phyloP scores from a whole-genome alignment of 148 eudicot genomes.

The Vaccinium myrtillus region DNA sequence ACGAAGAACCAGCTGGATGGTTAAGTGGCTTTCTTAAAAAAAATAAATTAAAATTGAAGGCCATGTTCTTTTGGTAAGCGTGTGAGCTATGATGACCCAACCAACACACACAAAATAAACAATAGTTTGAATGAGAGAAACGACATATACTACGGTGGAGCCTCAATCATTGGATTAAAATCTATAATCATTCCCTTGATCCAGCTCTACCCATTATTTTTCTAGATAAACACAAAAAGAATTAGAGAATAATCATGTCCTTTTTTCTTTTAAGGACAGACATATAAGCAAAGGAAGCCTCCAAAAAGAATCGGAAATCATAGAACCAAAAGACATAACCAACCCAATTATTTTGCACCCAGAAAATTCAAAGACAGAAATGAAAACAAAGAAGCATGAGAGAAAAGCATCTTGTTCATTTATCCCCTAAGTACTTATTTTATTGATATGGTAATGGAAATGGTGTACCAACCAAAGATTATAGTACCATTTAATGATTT shows the following conservation, averaged over 20 bases:
- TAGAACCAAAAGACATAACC: not conserved
- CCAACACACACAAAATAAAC: not conserved
- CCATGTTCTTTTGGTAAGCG: not conserved
- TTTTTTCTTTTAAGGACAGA: not conserved
- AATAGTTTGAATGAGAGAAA: not conserved
- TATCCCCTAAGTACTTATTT: not conserved
- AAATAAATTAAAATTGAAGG: not conserved
- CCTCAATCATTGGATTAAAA: not conserved
- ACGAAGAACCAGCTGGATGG: not conserved
- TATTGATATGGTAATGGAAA: not conserved
- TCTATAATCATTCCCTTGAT: not conserved
- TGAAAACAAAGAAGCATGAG: not conserved
- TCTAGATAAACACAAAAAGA: slow-evolving; percentile 4
- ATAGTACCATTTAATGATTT: not conserved
- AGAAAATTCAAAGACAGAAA: not conserved
- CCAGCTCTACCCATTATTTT: not conserved
- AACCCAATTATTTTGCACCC: not conserved
- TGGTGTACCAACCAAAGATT: not conserved
- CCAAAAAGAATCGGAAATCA: not conserved
- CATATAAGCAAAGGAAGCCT: not conserved
- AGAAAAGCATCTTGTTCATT: not conserved
- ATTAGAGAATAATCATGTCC: not conserved
- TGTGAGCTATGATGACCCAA: not conserved
- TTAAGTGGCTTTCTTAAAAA: not conserved
- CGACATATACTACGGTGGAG: not conserved